Conservation (phyloP, 768 basidiomycete species). For the Suillus placidus region DNA sequence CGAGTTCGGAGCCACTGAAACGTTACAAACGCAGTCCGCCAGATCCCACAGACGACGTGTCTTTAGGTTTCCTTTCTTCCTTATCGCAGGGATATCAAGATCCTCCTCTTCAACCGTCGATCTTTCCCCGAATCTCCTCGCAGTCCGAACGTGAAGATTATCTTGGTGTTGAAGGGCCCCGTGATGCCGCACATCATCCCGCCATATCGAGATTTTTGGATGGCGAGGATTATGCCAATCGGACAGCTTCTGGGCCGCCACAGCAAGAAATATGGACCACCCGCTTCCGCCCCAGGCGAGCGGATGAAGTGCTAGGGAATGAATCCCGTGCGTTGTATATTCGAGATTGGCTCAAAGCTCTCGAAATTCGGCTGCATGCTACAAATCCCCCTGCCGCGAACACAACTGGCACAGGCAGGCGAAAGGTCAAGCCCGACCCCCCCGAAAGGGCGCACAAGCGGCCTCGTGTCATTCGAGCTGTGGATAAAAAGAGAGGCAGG, state of each 20-base stretch:
- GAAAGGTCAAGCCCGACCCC: slow-evolving; percentile 23
- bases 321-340: slow-evolving; percentile 69
- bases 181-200: slow-evolving; percentile 46
- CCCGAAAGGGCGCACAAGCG: slow-evolving; percentile 52
- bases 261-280: slow-evolving; percentile 64
- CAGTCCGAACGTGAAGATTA: slow-evolving; percentile 4
- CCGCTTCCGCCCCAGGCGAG: slow-evolving; percentile 73
- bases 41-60: slow-evolving; percentile 10
- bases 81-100: neutral
- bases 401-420: slow-evolving; percentile 16
- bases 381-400: slow-evolving; percentile 10
- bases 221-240: slow-evolving; percentile 6
- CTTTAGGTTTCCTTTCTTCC: slow-evolving; percentile 24
- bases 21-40: slow-evolving; percentile 8
- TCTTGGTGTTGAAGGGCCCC: neutral
- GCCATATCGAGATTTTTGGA: slow-evolving; percentile 47
- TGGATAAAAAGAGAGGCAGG: slow-evolving; percentile 46
- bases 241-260: slow-evolving; percentile 19
- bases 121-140: neutral
- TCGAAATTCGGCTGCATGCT: slow-evolving; percentile 53
- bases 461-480: slow-evolving; percentile 58
- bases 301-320: slow-evolving; percentile 80
- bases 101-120: neutral
- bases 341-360: slow-evolving; percentile 77
- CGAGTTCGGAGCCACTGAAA: slow-evolving; percentile 15